Conservation (phyloP, 139 green algal genomes). For the Desmodesmus armatus region DNA sequence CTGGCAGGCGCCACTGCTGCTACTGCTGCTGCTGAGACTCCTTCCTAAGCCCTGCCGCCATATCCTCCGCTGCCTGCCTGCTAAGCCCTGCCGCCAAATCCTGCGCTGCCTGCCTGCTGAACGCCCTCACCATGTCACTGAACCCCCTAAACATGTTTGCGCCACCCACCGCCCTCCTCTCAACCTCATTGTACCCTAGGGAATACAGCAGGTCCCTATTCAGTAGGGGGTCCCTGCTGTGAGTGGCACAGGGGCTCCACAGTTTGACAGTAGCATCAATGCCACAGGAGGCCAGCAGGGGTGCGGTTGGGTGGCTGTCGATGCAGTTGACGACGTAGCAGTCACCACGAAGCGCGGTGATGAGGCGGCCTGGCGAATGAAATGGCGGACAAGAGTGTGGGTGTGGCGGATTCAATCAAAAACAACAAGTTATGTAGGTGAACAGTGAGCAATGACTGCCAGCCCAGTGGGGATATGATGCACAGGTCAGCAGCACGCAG, state of each 20-base stretch:
- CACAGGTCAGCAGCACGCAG: too few species aligned
- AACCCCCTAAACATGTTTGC: constrained; percentile 6
- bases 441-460: too few species aligned
- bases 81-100: too few species aligned
- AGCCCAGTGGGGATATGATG: too few species aligned
- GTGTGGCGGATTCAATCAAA: not conserved
- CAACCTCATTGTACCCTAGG: constrained; percentile 30
- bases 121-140: constrained; percentile 1
- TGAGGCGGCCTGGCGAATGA: not conserved
- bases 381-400: not conserved
- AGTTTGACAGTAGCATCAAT: constrained; percentile 36
- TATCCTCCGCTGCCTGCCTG: too few species aligned
- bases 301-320: constrained; percentile 8
- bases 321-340: constrained; percentile 34
- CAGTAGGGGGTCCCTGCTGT: not conserved
- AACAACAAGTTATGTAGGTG: too few species aligned
- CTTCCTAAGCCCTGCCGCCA: too few species aligned
- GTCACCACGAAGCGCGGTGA: constrained; percentile 13
- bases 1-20: too few species aligned
- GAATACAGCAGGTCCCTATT: not conserved
- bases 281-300: constrained; percentile 32
- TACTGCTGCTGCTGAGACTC: too few species aligned
- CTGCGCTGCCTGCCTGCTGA: constrained; percentile 10
- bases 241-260: constrained; percentile 19
- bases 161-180: not conserved